Evolutionary conservation across 1,284 basidiomycete genomes (phyloP).

Genomic region (Macrocybe sp.): DNA sequence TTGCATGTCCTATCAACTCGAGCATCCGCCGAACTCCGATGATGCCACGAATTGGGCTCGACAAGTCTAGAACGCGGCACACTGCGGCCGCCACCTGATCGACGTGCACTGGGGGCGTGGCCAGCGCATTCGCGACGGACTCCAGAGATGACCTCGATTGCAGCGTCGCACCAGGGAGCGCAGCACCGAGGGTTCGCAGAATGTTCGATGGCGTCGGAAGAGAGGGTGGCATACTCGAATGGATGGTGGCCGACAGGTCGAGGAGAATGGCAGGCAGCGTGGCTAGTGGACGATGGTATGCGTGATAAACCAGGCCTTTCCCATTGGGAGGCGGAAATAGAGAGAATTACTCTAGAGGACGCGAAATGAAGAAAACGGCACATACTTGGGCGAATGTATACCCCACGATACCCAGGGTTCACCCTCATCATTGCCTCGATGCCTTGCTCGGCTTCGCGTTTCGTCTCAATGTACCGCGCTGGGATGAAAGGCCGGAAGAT

Average conservation of each 20-base stretch:
- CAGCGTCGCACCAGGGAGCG: conserved; percentile 20
- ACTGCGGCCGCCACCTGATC: conserved; percentile 93
- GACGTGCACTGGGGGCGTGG: conserved; percentile 88
- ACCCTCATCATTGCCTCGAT: conserved; percentile 49
- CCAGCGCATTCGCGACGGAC: conserved; percentile 73
- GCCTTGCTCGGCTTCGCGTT: conserved; percentile 80
- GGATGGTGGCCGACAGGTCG: conserved; percentile 71
- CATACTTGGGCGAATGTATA: conserved; percentile 85
- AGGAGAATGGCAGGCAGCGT: conserved; percentile 84
- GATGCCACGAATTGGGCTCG: conserved; percentile 56
- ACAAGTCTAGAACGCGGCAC: conserved; percentile 47
- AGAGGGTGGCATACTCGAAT: conserved; percentile 46
- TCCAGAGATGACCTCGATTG: conserved; percentile 43
- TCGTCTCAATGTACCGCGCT: conserved; percentile 81
- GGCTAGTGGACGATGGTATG: conserved; percentile 84
- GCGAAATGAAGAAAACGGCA: conserved; percentile 13
- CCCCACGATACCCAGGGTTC: conserved; percentile 48
- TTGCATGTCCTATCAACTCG: conserved; percentile 61
- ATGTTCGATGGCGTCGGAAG: conserved; percentile 64
- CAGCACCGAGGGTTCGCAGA: conserved; percentile 46
- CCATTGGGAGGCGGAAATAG: conserved; percentile 6
- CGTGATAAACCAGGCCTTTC: conserved; percentile 91
- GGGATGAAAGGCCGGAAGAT: conserved; percentile 86
- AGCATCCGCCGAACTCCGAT: conserved; percentile 76
- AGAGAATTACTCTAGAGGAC: background rate